These are phyloP conservation scores for Neurospora sp. DNA, from an alignment of 2,329 filamentous ascomycete species.

Conservation along the genomic window DNA sequence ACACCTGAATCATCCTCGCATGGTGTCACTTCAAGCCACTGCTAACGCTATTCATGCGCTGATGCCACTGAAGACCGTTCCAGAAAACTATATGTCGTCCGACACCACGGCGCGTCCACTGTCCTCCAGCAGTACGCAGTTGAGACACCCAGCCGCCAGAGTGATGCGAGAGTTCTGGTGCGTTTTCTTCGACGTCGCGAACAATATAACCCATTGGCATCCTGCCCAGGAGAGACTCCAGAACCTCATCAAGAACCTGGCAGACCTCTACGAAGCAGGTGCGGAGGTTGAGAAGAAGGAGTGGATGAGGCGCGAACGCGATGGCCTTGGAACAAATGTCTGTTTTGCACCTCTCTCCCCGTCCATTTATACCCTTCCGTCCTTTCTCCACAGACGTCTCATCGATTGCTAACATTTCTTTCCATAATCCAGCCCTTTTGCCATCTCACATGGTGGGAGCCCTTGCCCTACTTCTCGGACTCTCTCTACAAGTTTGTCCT, in stretches of 20 bases:
- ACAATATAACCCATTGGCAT: neutral
- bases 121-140: neutral
- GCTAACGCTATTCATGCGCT: neutral
- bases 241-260: neutral
- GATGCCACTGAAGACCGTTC: neutral
- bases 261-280: neutral
- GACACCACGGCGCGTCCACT: neutral
- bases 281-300: neutral
- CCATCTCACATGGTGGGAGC: neutral
- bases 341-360: neutral
- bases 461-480: neutral
- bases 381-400: neutral
- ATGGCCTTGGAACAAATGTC: neutral
- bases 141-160: neutral
- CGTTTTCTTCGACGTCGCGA: neutral
- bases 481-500: neutral
- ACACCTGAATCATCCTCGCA: neutral
- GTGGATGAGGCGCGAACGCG: neutral
- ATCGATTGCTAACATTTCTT: neutral
- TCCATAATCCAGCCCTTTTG: neutral
- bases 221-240: neutral
- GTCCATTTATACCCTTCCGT: neutral
- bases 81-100: neutral
- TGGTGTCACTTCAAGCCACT: neutral
- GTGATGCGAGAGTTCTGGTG: neutral